phyloP scores from a whole-genome alignment of 2,329 filamentous ascomycete species.

The Neonectria hederae region DNA sequence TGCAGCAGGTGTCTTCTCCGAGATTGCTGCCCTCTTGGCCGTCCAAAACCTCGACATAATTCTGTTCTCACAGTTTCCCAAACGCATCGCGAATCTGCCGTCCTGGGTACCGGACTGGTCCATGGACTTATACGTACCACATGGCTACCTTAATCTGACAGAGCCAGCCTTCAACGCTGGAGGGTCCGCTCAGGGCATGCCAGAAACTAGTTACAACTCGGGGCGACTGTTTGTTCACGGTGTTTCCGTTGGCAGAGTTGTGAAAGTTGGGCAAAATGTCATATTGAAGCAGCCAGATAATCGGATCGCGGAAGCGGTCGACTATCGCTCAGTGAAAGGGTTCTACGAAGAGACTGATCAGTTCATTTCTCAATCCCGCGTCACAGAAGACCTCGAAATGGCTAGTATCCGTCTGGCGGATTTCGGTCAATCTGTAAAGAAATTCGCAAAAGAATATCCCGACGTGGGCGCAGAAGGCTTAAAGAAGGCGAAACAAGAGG shows the following conservation, averaged over 20 bases:
- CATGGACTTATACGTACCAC: constrained; percentile 40
- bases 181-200: neutral
- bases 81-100: constrained; percentile 35
- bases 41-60: constrained; percentile 41
- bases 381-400: neutral
- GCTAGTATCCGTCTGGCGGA: constrained; percentile 33
- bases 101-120: constrained; percentile 50
- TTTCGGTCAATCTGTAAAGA: constrained; percentile 27
- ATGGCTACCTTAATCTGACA: constrained; percentile 37
- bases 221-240: constrained; percentile 33
- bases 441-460: constrained; percentile 17
- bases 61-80: constrained; percentile 44
- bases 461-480: constrained; percentile 15
- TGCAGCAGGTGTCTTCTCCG: constrained; percentile 27
- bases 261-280: constrained; percentile 29
- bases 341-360: constrained; percentile 42
- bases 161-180: constrained; percentile 40
- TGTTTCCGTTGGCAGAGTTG: constrained; percentile 35
- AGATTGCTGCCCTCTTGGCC: constrained; percentile 36
- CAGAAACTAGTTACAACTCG: constrained; percentile 13
- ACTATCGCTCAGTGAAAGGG: constrained; percentile 33
- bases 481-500: neutral
- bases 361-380: constrained; percentile 27
- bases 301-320: constrained; percentile 21
- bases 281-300: constrained; percentile 10